Base-by-base conservation (phyloP, 2,329 filamentous ascomycete species). In the Annulohypoxylon truncatum region DNA sequence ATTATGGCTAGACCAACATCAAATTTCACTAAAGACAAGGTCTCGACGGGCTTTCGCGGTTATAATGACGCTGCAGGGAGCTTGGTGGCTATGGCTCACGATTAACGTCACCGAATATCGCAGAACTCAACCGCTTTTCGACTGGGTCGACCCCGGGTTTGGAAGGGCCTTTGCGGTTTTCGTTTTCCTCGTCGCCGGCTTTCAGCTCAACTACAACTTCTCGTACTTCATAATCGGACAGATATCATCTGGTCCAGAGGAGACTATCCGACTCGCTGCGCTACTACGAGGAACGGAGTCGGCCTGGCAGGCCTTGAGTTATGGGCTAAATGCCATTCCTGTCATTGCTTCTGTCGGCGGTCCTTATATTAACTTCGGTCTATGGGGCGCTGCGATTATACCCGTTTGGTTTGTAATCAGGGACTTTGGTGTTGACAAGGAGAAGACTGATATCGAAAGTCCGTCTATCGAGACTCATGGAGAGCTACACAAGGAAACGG, bases 181-280 rank as follows among this genome's bases (percentile, higher is more conserved):
- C 75, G 73, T 93, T 4, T 86, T 93, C 70, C 83, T 91, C 70
- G 87, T 88, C 0, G 78, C 87, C 9, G 87, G 89, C 0, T 93
- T 93, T 71, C 90, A 93, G 77, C 70, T 92, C 6, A 93, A 93
- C 75, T 93, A 93, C 74, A 82, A 92, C 68, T 92, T 89, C 75
- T 77, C 92, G 82, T 89, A 92, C 79, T 93, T 93, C 72, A 81
- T 93, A 64, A 85, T 93, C 8, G 84, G 87, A 3, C 89, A 92
- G 70, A 75, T 93, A 2, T 89, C 91, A 1, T 77, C 81, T 3
- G 81, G 83, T 4, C 83, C 91, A 53, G 82, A 84, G 22, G 87
- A 93, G 69, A 84, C 92, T 1, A 85, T 93, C 44, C 85, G 90
- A 0, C 89, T 90, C 72, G 86, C 90, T 0, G 90, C 89, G 0